Evolutionary conservation across 257 asterid species (phyloP).

Genomic region (Solanum commersonii): DNA sequence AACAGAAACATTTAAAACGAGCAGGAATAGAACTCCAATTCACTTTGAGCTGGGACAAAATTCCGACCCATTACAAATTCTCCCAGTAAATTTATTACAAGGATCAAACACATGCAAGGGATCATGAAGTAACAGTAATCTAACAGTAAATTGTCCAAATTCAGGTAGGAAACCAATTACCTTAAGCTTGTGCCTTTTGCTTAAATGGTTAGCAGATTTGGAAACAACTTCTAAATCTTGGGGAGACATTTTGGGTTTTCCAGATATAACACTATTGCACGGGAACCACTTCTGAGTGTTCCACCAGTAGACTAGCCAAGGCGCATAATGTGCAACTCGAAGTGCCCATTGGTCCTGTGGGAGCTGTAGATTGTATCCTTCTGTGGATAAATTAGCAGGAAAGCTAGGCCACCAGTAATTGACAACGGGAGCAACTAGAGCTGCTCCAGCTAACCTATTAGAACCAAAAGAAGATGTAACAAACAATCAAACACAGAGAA

Average conservation of each 20-base stretch:
- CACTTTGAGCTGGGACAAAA: background rate
- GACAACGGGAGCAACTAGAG: conserved; percentile 42
- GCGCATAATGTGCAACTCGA: conserved; percentile 48
- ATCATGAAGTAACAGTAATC: background rate
- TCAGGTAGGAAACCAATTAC: background rate
- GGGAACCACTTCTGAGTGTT: conserved; percentile 63
- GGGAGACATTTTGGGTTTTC: conserved; percentile 21
- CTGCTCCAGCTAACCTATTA: conserved; percentile 47
- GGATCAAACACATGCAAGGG: background rate
- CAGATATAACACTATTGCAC: conserved; percentile 31
- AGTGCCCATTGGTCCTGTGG: conserved; percentile 50
- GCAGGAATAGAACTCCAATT: background rate
- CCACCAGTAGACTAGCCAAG: conserved; percentile 60
- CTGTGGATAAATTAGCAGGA: conserved; percentile 31
- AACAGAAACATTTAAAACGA: background rate
- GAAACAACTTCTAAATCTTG: conserved; percentile 35
- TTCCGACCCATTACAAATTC: too few species aligned
- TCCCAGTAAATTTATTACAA: background rate
- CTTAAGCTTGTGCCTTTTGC: background rate
- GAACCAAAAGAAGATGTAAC: background rate
- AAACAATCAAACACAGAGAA: background rate
- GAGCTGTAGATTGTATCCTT: conserved; percentile 33
- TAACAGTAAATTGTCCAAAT: background rate
- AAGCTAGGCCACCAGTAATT: conserved; percentile 66
- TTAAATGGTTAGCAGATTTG: background rate